Percentiles rank a stretch among this genome's conserved stretches.
Conservation (phyloP, 2,329 filamentous ascomycete genomes). For the Exserohilum turcica region DNA sequence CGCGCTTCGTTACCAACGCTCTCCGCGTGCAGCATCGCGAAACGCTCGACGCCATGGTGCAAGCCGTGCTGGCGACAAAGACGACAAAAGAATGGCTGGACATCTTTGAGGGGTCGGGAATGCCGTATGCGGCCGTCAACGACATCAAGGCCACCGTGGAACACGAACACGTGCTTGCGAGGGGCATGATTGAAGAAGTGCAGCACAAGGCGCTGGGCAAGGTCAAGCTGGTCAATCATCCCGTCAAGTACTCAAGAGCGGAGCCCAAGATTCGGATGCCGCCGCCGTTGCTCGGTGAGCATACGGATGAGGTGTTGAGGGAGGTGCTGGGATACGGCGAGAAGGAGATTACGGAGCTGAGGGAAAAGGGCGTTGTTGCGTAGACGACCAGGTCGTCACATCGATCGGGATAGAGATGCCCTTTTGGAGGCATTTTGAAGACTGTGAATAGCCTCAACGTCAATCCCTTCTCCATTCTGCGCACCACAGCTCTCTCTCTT, state of each 20-base stretch:
- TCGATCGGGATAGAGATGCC: no score
- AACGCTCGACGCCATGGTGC: slow-evolving; percentile 79
- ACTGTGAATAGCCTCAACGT: neutral
- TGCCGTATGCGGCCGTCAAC: slow-evolving; percentile 94
- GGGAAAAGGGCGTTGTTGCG: slow-evolving; percentile 17
- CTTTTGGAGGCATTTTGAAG: no score
- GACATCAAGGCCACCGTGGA: slow-evolving; percentile 84
- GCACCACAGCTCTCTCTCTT: neutral
- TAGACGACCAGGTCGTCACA: slow-evolving; percentile 1
- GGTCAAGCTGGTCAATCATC: slow-evolving; percentile 88
- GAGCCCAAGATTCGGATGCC: slow-evolving; percentile 74
- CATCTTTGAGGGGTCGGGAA: slow-evolving; percentile 83
- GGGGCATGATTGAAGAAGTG: slow-evolving; percentile 87
- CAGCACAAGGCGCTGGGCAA: slow-evolving; percentile 81
- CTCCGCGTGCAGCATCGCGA: slow-evolving; percentile 69
- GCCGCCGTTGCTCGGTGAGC: slow-evolving; percentile 74
- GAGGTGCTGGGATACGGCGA: slow-evolving; percentile 36
- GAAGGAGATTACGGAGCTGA: slow-evolving; percentile 25
- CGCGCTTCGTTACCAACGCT: slow-evolving; percentile 63
- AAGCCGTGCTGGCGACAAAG: slow-evolving; percentile 71
- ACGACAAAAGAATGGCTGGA: slow-evolving; percentile 88
- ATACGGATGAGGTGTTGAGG: slow-evolving; percentile 42
- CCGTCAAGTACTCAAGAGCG: slow-evolving; percentile 88
- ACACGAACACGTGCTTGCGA: slow-evolving; percentile 77
- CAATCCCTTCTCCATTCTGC: neutral